phyloP scores from a whole-genome alignment of 108 stramenopile genomes.

The Skeletonema tropicum region DNA sequence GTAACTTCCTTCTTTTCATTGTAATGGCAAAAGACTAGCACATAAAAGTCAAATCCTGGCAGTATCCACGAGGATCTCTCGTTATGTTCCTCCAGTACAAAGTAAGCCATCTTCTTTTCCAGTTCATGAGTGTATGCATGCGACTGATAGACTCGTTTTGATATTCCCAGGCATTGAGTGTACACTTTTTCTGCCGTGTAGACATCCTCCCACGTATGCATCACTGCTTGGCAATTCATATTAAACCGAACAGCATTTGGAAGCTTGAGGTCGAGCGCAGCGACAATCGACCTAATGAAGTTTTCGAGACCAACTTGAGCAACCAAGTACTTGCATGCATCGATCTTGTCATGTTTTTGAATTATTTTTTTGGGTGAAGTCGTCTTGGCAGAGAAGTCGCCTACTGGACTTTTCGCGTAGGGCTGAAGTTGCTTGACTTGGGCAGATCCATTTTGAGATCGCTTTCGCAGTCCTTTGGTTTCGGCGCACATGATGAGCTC shows the following conservation, averaged over 20 bases:
- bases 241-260: constrained; percentile 38
- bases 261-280: constrained; percentile 33
- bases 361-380: constrained; percentile 31
- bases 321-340: constrained; percentile 32
- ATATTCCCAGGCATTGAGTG: constrained; percentile 47
- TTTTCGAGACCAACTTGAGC: constrained; percentile 51
- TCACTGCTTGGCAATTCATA: constrained; percentile 38
- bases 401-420: constrained; percentile 29
- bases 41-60: constrained; percentile 47
- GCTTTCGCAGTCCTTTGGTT: too few relatives aligned
- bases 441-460: neutral
- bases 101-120: constrained; percentile 37
- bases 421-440: constrained; percentile 28
- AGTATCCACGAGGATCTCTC: constrained; percentile 32
- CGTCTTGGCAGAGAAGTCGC: constrained; percentile 29
- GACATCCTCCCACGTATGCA: constrained; percentile 48
- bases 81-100: constrained; percentile 49
- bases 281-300: constrained; percentile 42
- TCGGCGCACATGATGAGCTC: too few relatives aligned
- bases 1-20: constrained; percentile 45
- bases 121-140: constrained; percentile 52
- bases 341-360: constrained; percentile 23
- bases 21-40: constrained; percentile 45
- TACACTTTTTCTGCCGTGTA: constrained; percentile 41
- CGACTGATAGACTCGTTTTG: constrained; percentile 47